These are phyloP conservation scores for Anacardium occidentale DNA, from an alignment of 345 rosid species.

Conservation along the genomic window DNA sequence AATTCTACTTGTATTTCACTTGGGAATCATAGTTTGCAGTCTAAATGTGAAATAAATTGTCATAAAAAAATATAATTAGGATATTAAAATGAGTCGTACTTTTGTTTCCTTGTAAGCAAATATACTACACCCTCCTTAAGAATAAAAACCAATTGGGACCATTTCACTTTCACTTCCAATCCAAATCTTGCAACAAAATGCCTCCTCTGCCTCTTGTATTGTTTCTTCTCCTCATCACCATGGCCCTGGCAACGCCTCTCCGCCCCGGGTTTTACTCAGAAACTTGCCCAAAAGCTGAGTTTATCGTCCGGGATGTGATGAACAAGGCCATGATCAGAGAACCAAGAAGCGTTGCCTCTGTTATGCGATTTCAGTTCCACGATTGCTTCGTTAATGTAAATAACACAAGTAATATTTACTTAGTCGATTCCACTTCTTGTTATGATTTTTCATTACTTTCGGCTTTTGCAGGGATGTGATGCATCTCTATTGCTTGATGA, in stretches of 20 bases:
- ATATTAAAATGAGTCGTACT: too few relatives aligned
- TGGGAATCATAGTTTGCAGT: too few relatives aligned
- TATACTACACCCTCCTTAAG: too few relatives aligned
- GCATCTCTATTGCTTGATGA: conserved; percentile 82
- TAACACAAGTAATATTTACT: neutral
- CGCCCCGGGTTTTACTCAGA: conserved; percentile 61
- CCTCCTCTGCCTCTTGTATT: conserved; percentile 4
- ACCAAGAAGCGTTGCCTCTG: conserved; percentile 81
- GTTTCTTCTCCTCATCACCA: conserved; percentile 28
- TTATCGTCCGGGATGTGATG: conserved; percentile 59
- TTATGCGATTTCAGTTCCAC: conserved; percentile 95
- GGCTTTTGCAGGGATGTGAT: conserved; percentile 67
- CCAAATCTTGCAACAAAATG: conserved; percentile 21
- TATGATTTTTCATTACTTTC: neutral
- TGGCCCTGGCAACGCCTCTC: conserved; percentile 36
- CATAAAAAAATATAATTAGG: too few relatives aligned
- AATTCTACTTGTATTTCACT: too few relatives aligned
- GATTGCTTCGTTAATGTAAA: conserved; percentile 92
- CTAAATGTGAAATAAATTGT: too few relatives aligned
- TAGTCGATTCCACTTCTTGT: neutral
- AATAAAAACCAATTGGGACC: neutral
- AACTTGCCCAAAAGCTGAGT: conserved; percentile 82
- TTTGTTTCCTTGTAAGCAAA: too few relatives aligned
- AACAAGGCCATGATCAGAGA: conserved; percentile 56
- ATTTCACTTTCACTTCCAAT: conserved; percentile 6